Conservation (phyloP, 1,284 basidiomycete species). For the Cryptococcus floricola region DNA sequence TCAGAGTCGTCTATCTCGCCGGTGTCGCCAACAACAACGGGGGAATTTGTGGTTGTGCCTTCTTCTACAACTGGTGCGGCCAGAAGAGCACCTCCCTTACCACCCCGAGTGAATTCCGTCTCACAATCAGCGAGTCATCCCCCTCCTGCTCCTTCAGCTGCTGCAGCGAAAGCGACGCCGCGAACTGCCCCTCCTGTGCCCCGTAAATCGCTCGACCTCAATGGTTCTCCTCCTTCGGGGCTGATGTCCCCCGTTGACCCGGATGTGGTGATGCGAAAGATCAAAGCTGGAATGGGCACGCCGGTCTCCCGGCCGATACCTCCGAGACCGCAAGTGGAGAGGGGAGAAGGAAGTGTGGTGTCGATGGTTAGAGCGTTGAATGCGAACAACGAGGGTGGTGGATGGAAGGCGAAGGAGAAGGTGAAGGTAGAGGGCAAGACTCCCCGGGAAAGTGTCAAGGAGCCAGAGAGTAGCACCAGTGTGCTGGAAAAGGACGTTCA, state of each 20-base stretch:
- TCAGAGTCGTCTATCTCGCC: constrained; percentile 7
- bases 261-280: constrained; percentile 6
- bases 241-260: constrained; percentile 20
- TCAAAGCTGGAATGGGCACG: not conserved
- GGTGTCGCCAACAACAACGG: constrained; percentile 36
- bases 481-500: too few species aligned
- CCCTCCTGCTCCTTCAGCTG: not conserved
- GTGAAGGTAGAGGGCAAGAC: not conserved
- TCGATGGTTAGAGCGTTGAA: not conserved
- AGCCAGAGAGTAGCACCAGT: too few species aligned
- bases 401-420: not conserved
- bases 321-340: not conserved
- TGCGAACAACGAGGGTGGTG: not conserved
- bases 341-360: not conserved
- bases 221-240: constrained; percentile 21
- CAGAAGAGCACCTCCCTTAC: constrained; percentile 15
- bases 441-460: not conserved
- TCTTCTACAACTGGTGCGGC: constrained; percentile 2
- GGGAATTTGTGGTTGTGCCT: constrained; percentile 39
- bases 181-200: not conserved
- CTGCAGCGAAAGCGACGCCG: not conserved
- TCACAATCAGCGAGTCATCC: not conserved
- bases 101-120: constrained; percentile 5
- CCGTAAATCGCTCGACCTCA: constrained; percentile 18
- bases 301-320: not conserved